Conservation (phyloP, 129 eudicot genomes). For the Flaveria sonorensis region DNA sequence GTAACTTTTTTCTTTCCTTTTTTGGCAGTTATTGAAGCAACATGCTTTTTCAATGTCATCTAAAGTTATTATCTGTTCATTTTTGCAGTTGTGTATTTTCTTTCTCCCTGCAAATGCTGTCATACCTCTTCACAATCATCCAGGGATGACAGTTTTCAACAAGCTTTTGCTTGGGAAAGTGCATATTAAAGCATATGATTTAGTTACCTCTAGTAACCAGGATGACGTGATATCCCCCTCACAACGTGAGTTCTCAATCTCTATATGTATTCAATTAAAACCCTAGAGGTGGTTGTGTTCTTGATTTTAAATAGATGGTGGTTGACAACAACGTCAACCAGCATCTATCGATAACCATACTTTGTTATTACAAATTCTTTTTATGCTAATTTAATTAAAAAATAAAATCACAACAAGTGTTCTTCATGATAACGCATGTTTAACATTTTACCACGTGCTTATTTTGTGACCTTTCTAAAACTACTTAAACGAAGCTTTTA, state of each 20-base stretch:
- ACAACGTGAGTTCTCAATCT: conserved; percentile 45
- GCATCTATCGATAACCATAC: too few relatives aligned
- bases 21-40: not conserved
- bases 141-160: conserved; percentile 90
- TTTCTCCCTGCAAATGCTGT: conserved; percentile 66
- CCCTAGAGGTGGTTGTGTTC: not conserved
- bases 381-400: too few relatives aligned
- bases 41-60: not conserved
- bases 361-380: too few relatives aligned
- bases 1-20: conserved; percentile 36
- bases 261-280: not conserved
- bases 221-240: conserved; percentile 34
- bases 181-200: conserved; percentile 87
- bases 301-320: too few relatives aligned
- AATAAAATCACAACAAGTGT: not conserved
- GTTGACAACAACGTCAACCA: too few relatives aligned
- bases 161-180: conserved; percentile 76
- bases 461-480: not conserved
- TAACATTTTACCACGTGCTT: not conserved
- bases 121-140: conserved; percentile 95
- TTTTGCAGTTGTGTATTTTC: conserved; percentile 71
- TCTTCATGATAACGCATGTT: not conserved
- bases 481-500: not conserved
- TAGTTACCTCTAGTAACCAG: conserved; percentile 47
- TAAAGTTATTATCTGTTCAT: not conserved